These are phyloP conservation scores for Talaromyces borbonicus DNA, from an alignment of 495 filamentous ascomycete species.

Conservation along the genomic window DNA sequence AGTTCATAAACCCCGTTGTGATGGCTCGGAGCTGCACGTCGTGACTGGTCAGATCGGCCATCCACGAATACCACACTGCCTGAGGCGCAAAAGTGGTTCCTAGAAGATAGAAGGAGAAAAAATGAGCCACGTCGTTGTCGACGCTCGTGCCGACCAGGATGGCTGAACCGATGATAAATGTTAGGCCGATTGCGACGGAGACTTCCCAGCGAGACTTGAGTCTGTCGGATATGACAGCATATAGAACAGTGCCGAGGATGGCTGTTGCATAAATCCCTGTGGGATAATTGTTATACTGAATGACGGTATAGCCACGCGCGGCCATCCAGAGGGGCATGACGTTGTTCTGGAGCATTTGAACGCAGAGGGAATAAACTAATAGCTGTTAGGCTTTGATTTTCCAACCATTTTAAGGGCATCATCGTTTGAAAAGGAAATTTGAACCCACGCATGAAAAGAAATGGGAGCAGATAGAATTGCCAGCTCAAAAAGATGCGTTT, in stretches of 20 bases:
- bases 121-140: slow-evolving; percentile 18
- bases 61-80: slow-evolving; percentile 30
- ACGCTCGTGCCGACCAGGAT: slow-evolving; percentile 17
- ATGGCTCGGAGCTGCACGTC: slow-evolving; percentile 26
- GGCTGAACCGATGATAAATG: slow-evolving; percentile 23
- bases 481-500: slow-evolving; percentile 23
- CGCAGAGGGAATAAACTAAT: slow-evolving; percentile 24
- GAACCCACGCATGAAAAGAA: slow-evolving; percentile 25
- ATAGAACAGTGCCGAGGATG: slow-evolving; percentile 21
- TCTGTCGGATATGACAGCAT: slow-evolving; percentile 27
- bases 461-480: slow-evolving; percentile 26
- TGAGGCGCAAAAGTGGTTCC: slow-evolving; percentile 27
- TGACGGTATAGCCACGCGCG: slow-evolving; percentile 21
- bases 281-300: slow-evolving; percentile 28
- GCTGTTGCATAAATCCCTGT: slow-evolving; percentile 23
- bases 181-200: slow-evolving; percentile 23
- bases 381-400: not conserved
- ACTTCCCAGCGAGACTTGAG: slow-evolving; percentile 26
- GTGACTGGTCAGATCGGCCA: slow-evolving; percentile 25
- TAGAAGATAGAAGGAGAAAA: slow-evolving; percentile 24
- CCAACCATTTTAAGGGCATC: too few species aligned
- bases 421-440: not conserved
- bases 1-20: slow-evolving; percentile 30
- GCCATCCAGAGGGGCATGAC: slow-evolving; percentile 30
- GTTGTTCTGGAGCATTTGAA: slow-evolving; percentile 25